These are phyloP conservation scores for Warburgia ugandensis DNA, from an alignment of 164 flowering plant species.

Conservation along the genomic window DNA sequence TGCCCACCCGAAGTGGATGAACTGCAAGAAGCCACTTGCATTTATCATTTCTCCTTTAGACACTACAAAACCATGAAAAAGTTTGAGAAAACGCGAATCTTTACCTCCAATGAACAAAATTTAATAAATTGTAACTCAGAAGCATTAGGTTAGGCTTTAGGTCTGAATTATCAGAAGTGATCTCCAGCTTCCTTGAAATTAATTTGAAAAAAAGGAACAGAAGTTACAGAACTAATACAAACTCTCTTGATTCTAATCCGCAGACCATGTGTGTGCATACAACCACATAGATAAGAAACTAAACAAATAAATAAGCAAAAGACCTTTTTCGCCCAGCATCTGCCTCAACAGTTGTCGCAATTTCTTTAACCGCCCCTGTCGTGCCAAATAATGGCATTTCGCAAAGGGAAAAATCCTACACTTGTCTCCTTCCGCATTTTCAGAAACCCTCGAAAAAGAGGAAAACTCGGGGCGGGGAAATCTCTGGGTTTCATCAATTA, in stretches of 20 bases:
- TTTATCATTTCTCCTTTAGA: no score
- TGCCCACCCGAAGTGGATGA: no score
- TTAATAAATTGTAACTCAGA: no score
- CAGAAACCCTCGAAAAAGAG: conserved; percentile 8
- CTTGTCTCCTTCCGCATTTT: conserved; percentile 24
- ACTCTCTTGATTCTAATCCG: not conserved
- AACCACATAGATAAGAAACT: not conserved
- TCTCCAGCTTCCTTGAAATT: no score
- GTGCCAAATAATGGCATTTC: conserved; percentile 49
- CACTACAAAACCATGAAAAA: no score
- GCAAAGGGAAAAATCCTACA: conserved; percentile 31
- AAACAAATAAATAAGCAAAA: not conserved
- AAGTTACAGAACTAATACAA: no score
- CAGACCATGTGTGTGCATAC: not conserved
- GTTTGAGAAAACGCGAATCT: no score
- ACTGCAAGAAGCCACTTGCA: no score
- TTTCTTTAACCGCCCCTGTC: conserved; percentile 24
- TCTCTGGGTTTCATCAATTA: conserved; percentile 10
- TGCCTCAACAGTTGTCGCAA: conserved; percentile 25
- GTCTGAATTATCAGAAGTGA: no score
- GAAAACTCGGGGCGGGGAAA: conserved; percentile 3
- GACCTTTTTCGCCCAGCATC: conserved; percentile 52
- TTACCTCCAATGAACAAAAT: no score
- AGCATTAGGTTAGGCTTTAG: no score
- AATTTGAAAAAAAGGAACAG: no score